Evolutionary conservation across 2,329 filamentous ascomycete species (phyloP), one percentile per base, ranked within the genome.

Genomic region (Geosmithia morbida): DNA sequence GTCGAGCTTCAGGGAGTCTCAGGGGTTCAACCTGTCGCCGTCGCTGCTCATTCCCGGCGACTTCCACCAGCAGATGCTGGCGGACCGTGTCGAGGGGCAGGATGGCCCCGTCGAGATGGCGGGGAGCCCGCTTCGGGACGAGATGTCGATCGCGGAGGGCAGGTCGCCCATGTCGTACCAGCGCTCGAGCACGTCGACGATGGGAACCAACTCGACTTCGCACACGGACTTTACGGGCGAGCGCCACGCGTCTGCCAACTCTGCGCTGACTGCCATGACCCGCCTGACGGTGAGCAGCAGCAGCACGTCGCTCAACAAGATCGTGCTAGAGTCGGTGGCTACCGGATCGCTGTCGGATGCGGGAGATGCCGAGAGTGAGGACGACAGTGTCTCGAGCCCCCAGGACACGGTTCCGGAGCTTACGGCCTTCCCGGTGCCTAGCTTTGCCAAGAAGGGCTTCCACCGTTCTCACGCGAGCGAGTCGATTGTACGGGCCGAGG

Each of bases 41-140:
- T 75, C 75, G 3, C 65, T 82, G n/a, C 66, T 82, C 45, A 78
- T 82, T 47, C 77, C 79, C 13, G 61, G 66, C 44, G 78, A 83
- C 46, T 79, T 72, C 53, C 69, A 74, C 46, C 67, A 72, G 51
- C 69, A 78, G 53, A 72, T 79, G 66, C 57, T 72, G 41, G 49
- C 52, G 7, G 58, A 61, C 45, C 56, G 51, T 47, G 52, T 56
- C 11, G 52, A 47, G 4, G 59, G 52, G 45, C 56, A 61, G 13
- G 62, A 63, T 40, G 67, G 69, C 47, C 59, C 60, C 3, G 41
- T 46, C 6, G 54, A 63, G 11, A 43, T 56, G 20, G 48, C 51
- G 14, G 51, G 50, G 43, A 46, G 48, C 6, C 46, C 50, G n/a
- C 50, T 50, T 19, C 48, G 46, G 17, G 46, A 50, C 22, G 45